Percentiles rank a stretch among this genome's conserved stretches.
phyloP scores from a whole-genome alignment of 1,284 basidiomycete species.

The Boletus subluridellus region DNA sequence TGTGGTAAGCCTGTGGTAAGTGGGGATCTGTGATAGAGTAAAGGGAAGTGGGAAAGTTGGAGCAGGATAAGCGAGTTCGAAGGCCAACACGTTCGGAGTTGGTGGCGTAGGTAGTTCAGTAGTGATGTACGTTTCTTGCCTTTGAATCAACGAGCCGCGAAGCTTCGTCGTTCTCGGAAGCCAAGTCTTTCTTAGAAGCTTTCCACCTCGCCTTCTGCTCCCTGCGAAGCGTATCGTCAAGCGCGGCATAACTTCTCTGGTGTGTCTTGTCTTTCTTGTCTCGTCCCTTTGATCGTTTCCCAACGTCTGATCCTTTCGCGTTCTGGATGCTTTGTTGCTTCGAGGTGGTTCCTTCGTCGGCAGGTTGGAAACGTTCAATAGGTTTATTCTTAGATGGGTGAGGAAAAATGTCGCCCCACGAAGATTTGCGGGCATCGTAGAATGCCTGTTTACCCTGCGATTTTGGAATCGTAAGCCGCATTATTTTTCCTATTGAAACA shows the following conservation, averaged over 20 bases:
- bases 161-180: slow-evolving; percentile 3
- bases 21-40: background rate
- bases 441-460: slow-evolving; percentile 93
- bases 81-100: background rate
- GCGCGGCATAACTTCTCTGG: slow-evolving; percentile 39
- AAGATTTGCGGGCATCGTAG: slow-evolving; percentile 91
- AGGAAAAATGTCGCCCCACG: slow-evolving; percentile 95
- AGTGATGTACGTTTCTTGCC: slow-evolving; percentile 2
- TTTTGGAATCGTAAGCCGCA: slow-evolving; percentile 87
- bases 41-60: background rate
- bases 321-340: slow-evolving; percentile 11
- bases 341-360: slow-evolving; percentile 28
- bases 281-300: slow-evolving; percentile 46
- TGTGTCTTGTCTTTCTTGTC: slow-evolving; percentile 26
- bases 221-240: slow-evolving; percentile 31
- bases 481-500: slow-evolving; percentile 68
- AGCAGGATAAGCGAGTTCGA: background rate
- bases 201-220: slow-evolving; percentile 40
- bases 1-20: background rate
- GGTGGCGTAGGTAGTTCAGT: slow-evolving; percentile 1
- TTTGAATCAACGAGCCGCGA: slow-evolving; percentile 10
- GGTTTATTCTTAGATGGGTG: slow-evolving; percentile 74
- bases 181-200: slow-evolving; percentile 28
- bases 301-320: slow-evolving; percentile 50
- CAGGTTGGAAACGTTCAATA: slow-evolving; percentile 56